Percentiles rank a stretch among this genome's conserved stretches.
These are phyloP conservation scores for Heritiera fomes DNA, from an alignment of 345 rosid species.

Conservation along the genomic window DNA sequence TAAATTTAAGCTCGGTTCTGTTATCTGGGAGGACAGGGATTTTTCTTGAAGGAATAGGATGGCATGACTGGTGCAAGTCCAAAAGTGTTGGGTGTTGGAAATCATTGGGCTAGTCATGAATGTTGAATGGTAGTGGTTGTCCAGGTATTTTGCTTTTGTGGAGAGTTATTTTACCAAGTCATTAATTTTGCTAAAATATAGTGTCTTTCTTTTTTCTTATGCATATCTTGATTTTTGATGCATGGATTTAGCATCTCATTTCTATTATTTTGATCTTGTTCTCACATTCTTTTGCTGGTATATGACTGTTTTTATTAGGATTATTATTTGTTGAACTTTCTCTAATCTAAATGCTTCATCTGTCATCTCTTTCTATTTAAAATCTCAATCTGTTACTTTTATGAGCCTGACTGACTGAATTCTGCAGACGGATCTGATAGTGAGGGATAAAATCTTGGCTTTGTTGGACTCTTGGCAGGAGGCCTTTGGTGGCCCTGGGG, in stretches of 20 bases:
- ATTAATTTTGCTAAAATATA: not conserved
- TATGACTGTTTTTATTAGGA: not conserved
- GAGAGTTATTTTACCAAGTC: not conserved
- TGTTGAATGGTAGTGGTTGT: conserved; percentile 9
- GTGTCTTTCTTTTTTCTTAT: not conserved
- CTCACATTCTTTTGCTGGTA: not conserved
- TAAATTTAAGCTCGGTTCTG: not conserved
- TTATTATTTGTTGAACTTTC: not conserved
- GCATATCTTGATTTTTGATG: not conserved
- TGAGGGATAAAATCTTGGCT: conserved; percentile 80
- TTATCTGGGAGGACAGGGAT: not conserved
- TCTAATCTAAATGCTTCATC: not conserved
- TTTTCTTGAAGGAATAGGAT: not conserved
- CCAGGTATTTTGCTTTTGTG: not conserved
- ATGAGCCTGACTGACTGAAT: conserved; percentile 20
- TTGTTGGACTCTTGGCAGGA: conserved; percentile 95
- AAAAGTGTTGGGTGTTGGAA: not conserved
- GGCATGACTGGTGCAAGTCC: not conserved
- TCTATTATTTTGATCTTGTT: not conserved
- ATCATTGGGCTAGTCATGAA: not conserved
- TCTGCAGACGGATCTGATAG: conserved; percentile 81
- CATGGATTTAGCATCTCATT: conserved; percentile 1
- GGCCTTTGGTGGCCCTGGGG: conserved; percentile 98
- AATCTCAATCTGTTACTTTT: conserved; percentile 2
- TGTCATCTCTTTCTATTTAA: not conserved